Evolutionary conservation across 73 alveolate species (phyloP), one percentile per base, ranked within the genome.

Genomic region (Paraurostyla sp.): DNA sequence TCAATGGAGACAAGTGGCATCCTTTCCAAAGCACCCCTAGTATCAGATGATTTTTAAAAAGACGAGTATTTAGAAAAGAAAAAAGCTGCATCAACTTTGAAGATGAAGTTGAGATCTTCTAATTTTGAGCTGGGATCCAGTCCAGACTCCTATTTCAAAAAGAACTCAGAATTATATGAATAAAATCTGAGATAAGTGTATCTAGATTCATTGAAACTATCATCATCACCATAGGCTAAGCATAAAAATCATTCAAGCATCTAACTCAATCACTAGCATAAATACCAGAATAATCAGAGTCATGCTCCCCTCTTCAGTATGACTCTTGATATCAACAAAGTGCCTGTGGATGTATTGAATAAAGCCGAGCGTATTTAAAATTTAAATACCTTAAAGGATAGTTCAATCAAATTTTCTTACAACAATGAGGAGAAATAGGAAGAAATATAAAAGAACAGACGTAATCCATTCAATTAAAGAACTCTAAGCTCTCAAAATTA

Each of bases 1-100:
- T 7, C 7, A 65, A 36, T 13, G 9, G 82, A 65, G 41, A 65
- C 82, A 18, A 65, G 82, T 65, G 82, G 82, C 15, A 65, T 65
- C 1, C 29, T 65, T 2, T 65, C 82, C 27, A 9, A 65, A 38
- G 60, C 82, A 38, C 43, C 41, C 6, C 42, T 9, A 0, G 40
- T 13, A 38, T 65, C 18, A 65, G 82, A 65, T 38, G 13, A 58
- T 13, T 38, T 27, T 11, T 4, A 65, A 38, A 58, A 65, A 38
- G 35, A 65, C 23, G 82, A 32, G 29, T n/a, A n/a, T n/a, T n/a
- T n/a, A n/a, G 33, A 25, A 15, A 65, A 65, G 36, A 65, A 38
- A 65, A 40, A 18, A 38, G 82, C 41, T 35, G 82, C 42, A 11
- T 18, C 35, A 1, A 6, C 16, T 7, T 38, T 65, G 29, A 65